A percentile compares a stretch with the other conserved stretches of the same genome.
Evolutionary conservation across 75 land plant genomes (phyloP).

Genomic region (Ceratopteris richardii): DNA sequence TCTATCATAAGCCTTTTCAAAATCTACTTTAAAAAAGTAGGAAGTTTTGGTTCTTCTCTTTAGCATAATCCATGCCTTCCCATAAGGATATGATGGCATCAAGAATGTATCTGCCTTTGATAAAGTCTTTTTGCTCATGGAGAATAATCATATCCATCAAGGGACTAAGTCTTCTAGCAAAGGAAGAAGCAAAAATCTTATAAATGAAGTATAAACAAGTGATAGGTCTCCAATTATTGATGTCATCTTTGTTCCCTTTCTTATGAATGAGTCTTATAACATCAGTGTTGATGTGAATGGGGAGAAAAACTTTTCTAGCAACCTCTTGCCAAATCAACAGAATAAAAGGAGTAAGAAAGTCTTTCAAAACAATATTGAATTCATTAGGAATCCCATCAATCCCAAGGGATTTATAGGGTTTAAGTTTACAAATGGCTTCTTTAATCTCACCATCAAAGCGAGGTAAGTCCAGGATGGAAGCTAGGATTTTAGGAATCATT

Average conservation of each 20-base stretch:
- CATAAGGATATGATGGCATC: constrained; percentile 1
- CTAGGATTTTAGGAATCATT: background rate
- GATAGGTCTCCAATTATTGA: constrained; percentile 1
- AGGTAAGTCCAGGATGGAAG: background rate
- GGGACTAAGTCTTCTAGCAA: background rate
- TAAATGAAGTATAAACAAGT: background rate
- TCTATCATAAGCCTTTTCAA: constrained; percentile 1
- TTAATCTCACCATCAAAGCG: background rate
- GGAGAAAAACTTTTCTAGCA: background rate
- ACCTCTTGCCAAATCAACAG: background rate
- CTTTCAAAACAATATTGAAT: background rate
- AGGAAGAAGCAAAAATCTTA: background rate
- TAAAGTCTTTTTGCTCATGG: background rate
- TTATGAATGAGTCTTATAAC: background rate
- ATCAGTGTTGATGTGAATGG: background rate
- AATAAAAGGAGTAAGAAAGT: background rate
- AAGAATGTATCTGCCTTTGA: background rate
- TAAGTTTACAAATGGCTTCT: no score
- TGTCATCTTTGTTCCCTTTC: background rate
- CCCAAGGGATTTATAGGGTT: background rate
- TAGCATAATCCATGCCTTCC: background rate
- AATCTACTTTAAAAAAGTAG: background rate
- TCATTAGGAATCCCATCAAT: constrained; percentile 1
- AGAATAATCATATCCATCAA: background rate
- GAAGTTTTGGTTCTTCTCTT: background rate